Evolutionary conservation across 176 grass and related monocot species (phyloP).

Genomic region (Aegilops umbellulata): DNA sequence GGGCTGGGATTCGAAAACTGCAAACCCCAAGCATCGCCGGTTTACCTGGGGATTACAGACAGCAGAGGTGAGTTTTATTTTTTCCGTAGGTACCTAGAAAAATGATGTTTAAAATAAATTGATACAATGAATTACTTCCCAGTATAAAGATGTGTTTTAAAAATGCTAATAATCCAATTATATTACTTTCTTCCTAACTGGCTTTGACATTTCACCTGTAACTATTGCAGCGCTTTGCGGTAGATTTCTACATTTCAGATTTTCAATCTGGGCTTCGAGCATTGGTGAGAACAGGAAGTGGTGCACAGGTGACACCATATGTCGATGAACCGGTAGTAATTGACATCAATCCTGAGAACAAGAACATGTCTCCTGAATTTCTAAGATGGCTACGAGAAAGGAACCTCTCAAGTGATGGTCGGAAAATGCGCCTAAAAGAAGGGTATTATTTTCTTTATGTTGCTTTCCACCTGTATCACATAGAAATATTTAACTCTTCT

Average conservation of each 20-base stretch:
- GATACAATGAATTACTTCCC: not conserved
- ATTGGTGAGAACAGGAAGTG: slow-evolving; percentile 85
- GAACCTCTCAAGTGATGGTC: slow-evolving; percentile 82
- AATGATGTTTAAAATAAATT: not conserved
- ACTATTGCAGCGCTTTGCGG: slow-evolving; percentile 65
- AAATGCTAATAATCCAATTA: not conserved
- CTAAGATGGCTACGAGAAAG: slow-evolving; percentile 79
- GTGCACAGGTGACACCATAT: slow-evolving; percentile 68
- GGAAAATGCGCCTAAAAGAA: slow-evolving; percentile 96
- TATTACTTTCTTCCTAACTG: not conserved
- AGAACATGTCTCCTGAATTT: slow-evolving; percentile 89
- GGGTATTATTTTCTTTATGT: slow-evolving; percentile 53
- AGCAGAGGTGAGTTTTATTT: slow-evolving; percentile 61
- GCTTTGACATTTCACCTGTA: slow-evolving; percentile 9
- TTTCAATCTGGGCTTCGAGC: slow-evolving; percentile 98
- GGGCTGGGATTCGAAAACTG: slow-evolving; percentile 88
- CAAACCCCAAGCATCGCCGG: slow-evolving; percentile 59
- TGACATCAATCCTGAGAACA: slow-evolving; percentile 87
- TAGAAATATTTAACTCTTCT: too few relatives aligned
- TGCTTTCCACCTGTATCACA: not conserved
- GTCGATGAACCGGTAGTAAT: slow-evolving; percentile 88
- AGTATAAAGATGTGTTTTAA: not conserved
- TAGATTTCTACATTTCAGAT: slow-evolving; percentile 99
- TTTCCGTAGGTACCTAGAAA: not conserved
- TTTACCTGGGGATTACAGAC: slow-evolving; percentile 90